Base-by-base conservation (phyloP, 345 rosid genomes). In the Aethionema arabicum region DNA sequence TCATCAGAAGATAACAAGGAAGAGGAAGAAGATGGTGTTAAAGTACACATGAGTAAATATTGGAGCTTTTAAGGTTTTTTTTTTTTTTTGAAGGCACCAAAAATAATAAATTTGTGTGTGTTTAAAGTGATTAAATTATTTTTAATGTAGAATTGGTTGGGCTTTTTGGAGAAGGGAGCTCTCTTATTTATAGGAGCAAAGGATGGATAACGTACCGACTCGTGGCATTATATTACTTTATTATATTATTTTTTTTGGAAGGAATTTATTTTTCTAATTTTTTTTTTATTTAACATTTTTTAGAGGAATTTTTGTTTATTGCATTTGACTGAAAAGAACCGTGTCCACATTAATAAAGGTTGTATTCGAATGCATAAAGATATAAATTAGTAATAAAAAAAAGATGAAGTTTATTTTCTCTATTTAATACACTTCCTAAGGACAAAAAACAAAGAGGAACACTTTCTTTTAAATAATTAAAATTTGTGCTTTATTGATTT, bases 21-120 rank as follows among this genome's bases (percentile, higher is more conserved):
- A 44, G 69, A 66, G 11, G 90, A 76, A 53, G 82, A 77, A 63
- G 89, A 76, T 52, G 93, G 78, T 40, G 73, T 79, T 64, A 82
- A 74, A 68, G 80, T 87, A 71, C 84, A 83, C 95, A 85, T 86
- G 58, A 12, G 59, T 62, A 52, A 42, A 43, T 21, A 16, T 7
- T 3, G 52, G 45, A 58, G 42, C 44, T 54, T 56, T 63, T 11
- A 63, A 44, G 66, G 44, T 5, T 6, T 37, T 37, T 37, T 21
- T 21, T 21, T 33, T 47, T 56, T 70, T 63, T 56, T 64, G 69
- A 48, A 47, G 59, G 65, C 27, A 21, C 27, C 40, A 37, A 37
- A 37, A 8, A 40, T 6, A 40, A 40, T 8, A 40, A 40, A 40
- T 6, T 6, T 40, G 10, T 40, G 10, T 40, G 11, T 40, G 8